A percentile compares a stretch with the other conserved stretches of the same genome.
Conservation (phyloP, 106 monocot species). For the Acorus gramineus region DNA sequence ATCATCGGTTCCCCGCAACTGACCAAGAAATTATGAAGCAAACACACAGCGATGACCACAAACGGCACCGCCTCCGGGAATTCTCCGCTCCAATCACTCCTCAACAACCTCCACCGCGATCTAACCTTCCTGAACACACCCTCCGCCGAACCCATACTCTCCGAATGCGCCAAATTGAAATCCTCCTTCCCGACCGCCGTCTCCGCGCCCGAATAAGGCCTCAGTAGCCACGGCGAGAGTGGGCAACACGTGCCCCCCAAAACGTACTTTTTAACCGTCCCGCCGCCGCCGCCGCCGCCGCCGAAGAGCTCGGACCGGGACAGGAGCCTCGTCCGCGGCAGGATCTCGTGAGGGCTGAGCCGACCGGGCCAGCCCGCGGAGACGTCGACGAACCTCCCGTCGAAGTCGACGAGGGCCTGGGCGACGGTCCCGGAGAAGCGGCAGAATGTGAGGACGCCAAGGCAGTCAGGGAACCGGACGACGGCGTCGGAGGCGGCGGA, state of each 20-base stretch:
- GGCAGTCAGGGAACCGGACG: conserved; percentile 60
- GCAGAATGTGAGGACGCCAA: conserved; percentile 48
- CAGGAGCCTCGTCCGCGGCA: conserved; percentile 32
- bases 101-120: conserved; percentile 58
- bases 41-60: conserved; percentile 39
- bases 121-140: conserved; percentile 30
- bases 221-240: conserved; percentile 75
- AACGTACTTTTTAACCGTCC: conserved; percentile 29
- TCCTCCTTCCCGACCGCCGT: neutral
- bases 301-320: conserved; percentile 8
- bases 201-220: conserved; percentile 22
- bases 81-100: conserved; percentile 50
- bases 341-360: conserved; percentile 47
- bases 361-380: conserved; percentile 67
- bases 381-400: conserved; percentile 69
- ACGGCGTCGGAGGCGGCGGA: conserved; percentile 23
- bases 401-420: conserved; percentile 66
- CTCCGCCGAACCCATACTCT: conserved; percentile 46
- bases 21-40: conserved; percentile 83
- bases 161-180: conserved; percentile 59
- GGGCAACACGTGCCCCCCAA: conserved; percentile 65
- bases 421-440: conserved; percentile 33
- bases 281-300: neutral
- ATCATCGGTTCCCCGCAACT: conserved; percentile 47
- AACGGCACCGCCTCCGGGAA: conserved; percentile 60